phyloP scores from a whole-genome alignment of 2,329 filamentous ascomycete species.

The Alternaria rosae region DNA sequence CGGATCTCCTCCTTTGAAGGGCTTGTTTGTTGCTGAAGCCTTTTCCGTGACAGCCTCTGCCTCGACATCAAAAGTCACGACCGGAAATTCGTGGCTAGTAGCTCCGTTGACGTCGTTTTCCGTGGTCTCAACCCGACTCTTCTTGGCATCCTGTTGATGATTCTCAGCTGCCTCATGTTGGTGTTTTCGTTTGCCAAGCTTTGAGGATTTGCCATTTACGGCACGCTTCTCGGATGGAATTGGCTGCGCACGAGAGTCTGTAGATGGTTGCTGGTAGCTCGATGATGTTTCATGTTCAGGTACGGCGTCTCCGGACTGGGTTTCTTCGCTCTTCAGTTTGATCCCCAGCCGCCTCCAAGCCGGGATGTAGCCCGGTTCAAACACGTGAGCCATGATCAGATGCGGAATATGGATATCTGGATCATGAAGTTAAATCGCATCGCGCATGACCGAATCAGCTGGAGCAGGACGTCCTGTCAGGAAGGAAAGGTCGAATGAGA shows the following conservation, averaged over 20 bases:
- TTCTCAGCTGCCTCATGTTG: slow-evolving; percentile 38
- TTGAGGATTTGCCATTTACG: slow-evolving; percentile 35
- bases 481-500: slow-evolving; percentile 45
- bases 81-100: slow-evolving; percentile 1
- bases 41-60: slow-evolving; percentile 10
- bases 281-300: slow-evolving; percentile 26
- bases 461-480: slow-evolving; percentile 29
- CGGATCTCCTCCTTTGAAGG: slow-evolving; percentile 43
- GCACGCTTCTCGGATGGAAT: slow-evolving; percentile 24
- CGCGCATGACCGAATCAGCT: slow-evolving; percentile 50
- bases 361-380: slow-evolving; percentile 46
- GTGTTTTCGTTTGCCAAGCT: slow-evolving; percentile 50
- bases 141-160: slow-evolving; percentile 32
- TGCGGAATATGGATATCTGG: slow-evolving; percentile 35
- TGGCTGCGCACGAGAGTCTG: slow-evolving; percentile 13
- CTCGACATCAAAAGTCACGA: slow-evolving; percentile 8
- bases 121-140: slow-evolving; percentile 27
- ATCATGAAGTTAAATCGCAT: slow-evolving; percentile 28
- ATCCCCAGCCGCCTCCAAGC: slow-evolving; percentile 68
- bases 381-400: slow-evolving; percentile 38
- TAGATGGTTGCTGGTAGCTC: slow-evolving; percentile 13
- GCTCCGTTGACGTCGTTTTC: slow-evolving; percentile 7
- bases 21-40: slow-evolving; percentile 15
- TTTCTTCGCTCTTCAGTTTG: slow-evolving; percentile 63
- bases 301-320: slow-evolving; percentile 45